Percentiles rank a stretch among this genome's conserved stretches.
These are phyloP conservation scores for Aspergillus vadensis DNA, from an alignment of 2,329 filamentous ascomycete genomes.

Conservation along the genomic window DNA sequence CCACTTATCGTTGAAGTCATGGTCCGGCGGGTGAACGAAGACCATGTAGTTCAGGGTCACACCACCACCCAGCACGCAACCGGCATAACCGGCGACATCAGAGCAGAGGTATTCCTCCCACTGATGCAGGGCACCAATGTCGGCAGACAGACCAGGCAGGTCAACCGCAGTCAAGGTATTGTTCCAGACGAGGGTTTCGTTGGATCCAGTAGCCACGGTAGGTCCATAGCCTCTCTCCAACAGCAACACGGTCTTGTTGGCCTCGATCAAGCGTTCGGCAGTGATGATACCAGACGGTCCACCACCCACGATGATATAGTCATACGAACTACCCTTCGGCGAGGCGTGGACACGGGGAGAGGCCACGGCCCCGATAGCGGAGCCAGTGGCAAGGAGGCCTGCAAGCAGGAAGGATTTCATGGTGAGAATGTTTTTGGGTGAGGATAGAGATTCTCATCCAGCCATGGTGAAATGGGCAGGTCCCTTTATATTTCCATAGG, in stretches of 20 bases:
- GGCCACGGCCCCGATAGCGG: not conserved
- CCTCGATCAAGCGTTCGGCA: slow-evolving; percentile 62
- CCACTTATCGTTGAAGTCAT: slow-evolving; percentile 73
- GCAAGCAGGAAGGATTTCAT: slow-evolving; percentile 2
- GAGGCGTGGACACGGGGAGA: not conserved
- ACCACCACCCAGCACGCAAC: slow-evolving; percentile 32
- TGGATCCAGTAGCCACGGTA: slow-evolving; percentile 28
- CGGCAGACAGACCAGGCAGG: slow-evolving; percentile 29
- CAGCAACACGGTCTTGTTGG: slow-evolving; percentile 66
- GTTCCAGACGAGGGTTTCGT: slow-evolving; percentile 28
- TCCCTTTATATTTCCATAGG: not conserved
- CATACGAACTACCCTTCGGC: slow-evolving; percentile 16
- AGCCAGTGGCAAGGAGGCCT: slow-evolving; percentile 1
- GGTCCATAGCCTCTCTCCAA: slow-evolving; percentile 55
- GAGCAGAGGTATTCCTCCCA: slow-evolving; percentile 7
- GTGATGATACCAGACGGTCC: slow-evolving; percentile 57
- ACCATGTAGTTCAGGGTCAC: slow-evolving; percentile 34
- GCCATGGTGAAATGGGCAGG: not conserved
- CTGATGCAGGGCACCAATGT: slow-evolving; percentile 19
- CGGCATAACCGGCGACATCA: slow-evolving; percentile 20
- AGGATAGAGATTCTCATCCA: not conserved
- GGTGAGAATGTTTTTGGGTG: not conserved
- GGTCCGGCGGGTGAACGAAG: slow-evolving; percentile 51
- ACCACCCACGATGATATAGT: slow-evolving; percentile 52
- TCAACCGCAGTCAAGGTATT: slow-evolving; percentile 28